Base-by-base conservation (phyloP, 1,139 yeast species). In the Debaryomyces nepalensis region DNA sequence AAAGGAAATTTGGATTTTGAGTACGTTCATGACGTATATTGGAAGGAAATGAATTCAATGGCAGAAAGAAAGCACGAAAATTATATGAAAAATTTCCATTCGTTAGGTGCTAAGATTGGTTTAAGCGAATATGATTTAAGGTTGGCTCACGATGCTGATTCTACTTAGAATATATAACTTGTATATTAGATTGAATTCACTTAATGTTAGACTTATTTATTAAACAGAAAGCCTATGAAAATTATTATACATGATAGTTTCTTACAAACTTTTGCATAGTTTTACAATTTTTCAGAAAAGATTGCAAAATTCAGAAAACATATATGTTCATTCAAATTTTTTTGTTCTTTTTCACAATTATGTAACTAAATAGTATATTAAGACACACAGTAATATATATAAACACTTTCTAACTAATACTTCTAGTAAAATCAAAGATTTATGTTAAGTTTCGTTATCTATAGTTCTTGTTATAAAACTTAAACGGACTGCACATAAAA, bases 1-100 rank as follows among this genome's bases (percentile, higher is more conserved):
- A 93, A 91, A 37, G 99, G 99, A 9, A 63, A 71, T 20, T 81
- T 89, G 31, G 88, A 87, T 52, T 93, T 93, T 61, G 89, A 81
- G 41, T 93, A 93, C 59, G 72, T 75, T 39, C 98, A 91, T 55
- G 81, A 77, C 11, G 68, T 75, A 26, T 93, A 90, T 64, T 93
- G 98, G 98, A 82, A 82, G 4, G 78, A 75, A 40, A 69, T 91
- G 72, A 68, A 73, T 37, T 67, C 73, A 46, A 73, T 87, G 54
- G 81, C 89, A 1, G 74, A 73, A 14, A 64, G 59, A 38, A 86
- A 84, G 53, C 76, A 80, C 49, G 57, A 60, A 6, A 71, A 69
- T 40, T 86, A 87, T 55, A 58, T 84, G 67, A 63, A 71, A 33
- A 80, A 89, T 53, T 91, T 86, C 55, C 70, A 75, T 39, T 68